Base-by-base conservation (phyloP, 1,284 basidiomycete species). In the Quambalaria eucalypti region DNA sequence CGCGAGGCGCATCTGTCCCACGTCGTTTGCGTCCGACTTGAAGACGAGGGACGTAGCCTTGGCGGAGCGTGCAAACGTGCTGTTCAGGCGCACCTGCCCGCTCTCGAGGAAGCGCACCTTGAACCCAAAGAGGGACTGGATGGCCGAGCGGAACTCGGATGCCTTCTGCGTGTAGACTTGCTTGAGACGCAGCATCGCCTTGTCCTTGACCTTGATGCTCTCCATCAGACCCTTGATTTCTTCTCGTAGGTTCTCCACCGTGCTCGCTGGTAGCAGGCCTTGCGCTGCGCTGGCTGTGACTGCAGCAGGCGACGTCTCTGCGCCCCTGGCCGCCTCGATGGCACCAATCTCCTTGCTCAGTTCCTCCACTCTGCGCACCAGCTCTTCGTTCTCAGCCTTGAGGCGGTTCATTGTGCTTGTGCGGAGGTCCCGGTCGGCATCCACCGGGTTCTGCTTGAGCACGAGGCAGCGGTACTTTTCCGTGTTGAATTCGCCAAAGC, bases 31-130 rank as follows among this genome's bases (percentile, higher is more conserved):
- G 42, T 78, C 75, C 55, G 77, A 78, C 55, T 77, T 76, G 49
- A 81, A 76, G 2, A 78, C 77, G 28, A 81, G 64, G 26, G 76
- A 77, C 61, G 78, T 78, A 55, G 76, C 77, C 3, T 53, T 50
- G 48, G 79, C 78, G 7, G 57, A 57, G 1, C 79, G 78, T 2
- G 80, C 79, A 73, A 84, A 90, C 55, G 85, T 79, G n/a, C 84
- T 86, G 2, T 87, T 90, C 52, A 90, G 83, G 31, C 87, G 82
- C 40, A 90, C 84, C 61, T 87, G 84, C 0, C 88, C 88, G 52
- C 87, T 89, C 3, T 85, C 85, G 59, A 87, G 85, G 72, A 91
- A 90, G 1, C 85, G 84, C 33, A 91, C 80, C 74, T 89, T 90
- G 63, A 88, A 83, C 1, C 89, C 90, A 1, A 92, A 81, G 44